A percentile compares a stretch with the other conserved stretches of the same genome.
Evolutionary conservation across 345 rosid genomes (phyloP).

Genomic region (Aegle marmelos): DNA sequence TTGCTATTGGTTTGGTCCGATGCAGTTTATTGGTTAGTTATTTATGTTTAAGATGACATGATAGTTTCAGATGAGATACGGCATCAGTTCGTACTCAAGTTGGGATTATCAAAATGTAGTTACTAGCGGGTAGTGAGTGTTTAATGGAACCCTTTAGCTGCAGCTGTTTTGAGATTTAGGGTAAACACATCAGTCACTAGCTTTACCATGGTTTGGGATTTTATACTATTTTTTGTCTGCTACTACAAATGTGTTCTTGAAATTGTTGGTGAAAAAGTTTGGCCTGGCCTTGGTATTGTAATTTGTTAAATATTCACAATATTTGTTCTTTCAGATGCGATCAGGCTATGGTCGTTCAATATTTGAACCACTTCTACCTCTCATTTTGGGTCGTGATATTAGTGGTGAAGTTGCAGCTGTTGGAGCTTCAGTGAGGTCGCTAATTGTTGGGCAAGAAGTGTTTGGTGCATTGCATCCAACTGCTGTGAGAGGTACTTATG

Average conservation of each 20-base stretch:
- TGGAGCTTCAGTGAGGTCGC: constrained; percentile 60
- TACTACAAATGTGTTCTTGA: neutral
- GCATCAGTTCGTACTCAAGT: no score
- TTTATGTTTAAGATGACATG: no score
- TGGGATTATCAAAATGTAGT: no score
- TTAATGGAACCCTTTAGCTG: no score
- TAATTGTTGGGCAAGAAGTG: constrained; percentile 79
- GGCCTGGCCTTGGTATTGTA: neutral
- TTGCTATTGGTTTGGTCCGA: no score
- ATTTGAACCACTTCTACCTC: constrained; percentile 78
- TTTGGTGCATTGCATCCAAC: constrained; percentile 99
- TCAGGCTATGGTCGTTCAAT: constrained; percentile 97
- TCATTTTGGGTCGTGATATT: constrained; percentile 87
- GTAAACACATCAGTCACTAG: neutral
- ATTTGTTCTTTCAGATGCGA: constrained; percentile 63
- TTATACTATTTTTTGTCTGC: neutral
- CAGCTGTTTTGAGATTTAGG: neutral
- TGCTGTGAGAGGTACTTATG: constrained; percentile 86
- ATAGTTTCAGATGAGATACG: no score
- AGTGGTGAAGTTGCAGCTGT: constrained; percentile 90
- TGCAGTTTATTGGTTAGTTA: no score
- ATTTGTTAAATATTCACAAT: constrained; percentile 5
- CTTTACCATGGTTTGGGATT: neutral
- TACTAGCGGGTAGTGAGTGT: neutral
- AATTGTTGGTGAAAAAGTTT: neutral